Base-by-base conservation (phyloP, 2,329 filamentous ascomycete species). In the Proliferodiscus dingleyae region DNA sequence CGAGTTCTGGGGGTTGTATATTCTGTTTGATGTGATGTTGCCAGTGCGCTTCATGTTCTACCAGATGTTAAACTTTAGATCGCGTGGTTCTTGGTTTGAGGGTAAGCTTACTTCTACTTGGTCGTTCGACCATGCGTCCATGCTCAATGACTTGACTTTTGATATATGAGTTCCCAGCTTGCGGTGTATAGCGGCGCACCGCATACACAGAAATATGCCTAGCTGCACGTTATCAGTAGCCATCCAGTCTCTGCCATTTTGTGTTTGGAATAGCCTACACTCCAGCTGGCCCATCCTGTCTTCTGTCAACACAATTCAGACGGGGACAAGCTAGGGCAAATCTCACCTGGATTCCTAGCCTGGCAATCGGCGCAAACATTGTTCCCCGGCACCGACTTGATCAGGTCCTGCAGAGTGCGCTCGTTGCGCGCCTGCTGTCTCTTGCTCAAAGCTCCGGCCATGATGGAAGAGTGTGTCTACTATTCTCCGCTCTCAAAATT, bases 341-440 rank as follows among this genome's bases (percentile, higher is more conserved):
- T 41, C 81, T 61, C 71, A 95, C 89, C 85, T 81, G 93, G 93
- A 68, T 96, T 97, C 66, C 83, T 82, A 50, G 89, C 84, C 64
- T 83, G 79, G 70, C 93, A 98, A 70, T 98, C 93, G 53, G 93
- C 93, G 72, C 93, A 98, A 61, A 81, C 74, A 65, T 93, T 89
- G 72, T 98, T 98, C 48, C 93, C 93, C 7, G 89, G 80, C 8
- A 95, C 75, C 29, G 74, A 81, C 56, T 86, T 86, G 56, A 97
- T 84, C 53, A 98, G 79, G 38, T 97, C 91, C 63, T 96, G 89
- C 56, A 98, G 75, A 45, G 81, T 74, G 65, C 88, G 88, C 73
- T 98, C 93, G 68, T 98, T 96, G 70, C 93, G 90, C 74, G 87
- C 89, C 77, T 96, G 91, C 72, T 96, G 89, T 70, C 93, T 89